Evolutionary conservation across 1,284 basidiomycete species (phyloP), one percentile per base, ranked within the genome.

Genomic region (Peniophora sp.): DNA sequence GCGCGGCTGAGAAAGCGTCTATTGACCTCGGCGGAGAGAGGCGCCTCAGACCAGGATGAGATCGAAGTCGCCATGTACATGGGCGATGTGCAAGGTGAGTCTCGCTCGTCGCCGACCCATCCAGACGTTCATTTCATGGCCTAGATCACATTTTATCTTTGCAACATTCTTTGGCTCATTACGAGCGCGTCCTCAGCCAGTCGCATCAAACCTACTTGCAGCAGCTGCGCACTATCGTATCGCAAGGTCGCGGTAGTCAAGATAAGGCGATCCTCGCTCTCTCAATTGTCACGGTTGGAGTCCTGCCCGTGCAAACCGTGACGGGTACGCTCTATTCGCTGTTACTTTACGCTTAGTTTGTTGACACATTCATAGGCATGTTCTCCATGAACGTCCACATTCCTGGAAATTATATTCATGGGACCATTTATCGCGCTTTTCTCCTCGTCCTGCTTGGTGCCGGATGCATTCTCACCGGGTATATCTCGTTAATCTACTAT

Each of bases 141-240:
- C 9, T 55, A 92, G 92, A 98, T 69, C 95, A 98, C 66, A 93
- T 97, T 56, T 67, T 95, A 25, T 85, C 91, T 2, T 74, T 97
- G 56, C 88, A 95, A 59, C 85, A 89, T 58, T 83, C 91, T 2
- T 75, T 98, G 47, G 78, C 75, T n/a, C 88, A 96, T 64, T 92
- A 90, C 67, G 94, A 97, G 63, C 86, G 85, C 36, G 85, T 93
- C 66, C 74, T 98, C 22, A 85, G 85, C 52, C 86, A 96, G 59
- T 89, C 89, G 24, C 92, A 97, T 62, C 89, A 89, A 1, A 83
- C 83, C 1, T 97, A 96, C 65, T 71, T 96, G 12, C 79, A 85
- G 5, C 84, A 92, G 54, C 77, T 97, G 2, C 78, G 82, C 2
- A 69, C 88, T 1, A 76, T 77, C 10, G 78, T 85, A 44, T 75